These are phyloP conservation scores for Hymenoscyphus occultus DNA, from an alignment of 2,329 filamentous ascomycete species.

Conservation along the genomic window DNA sequence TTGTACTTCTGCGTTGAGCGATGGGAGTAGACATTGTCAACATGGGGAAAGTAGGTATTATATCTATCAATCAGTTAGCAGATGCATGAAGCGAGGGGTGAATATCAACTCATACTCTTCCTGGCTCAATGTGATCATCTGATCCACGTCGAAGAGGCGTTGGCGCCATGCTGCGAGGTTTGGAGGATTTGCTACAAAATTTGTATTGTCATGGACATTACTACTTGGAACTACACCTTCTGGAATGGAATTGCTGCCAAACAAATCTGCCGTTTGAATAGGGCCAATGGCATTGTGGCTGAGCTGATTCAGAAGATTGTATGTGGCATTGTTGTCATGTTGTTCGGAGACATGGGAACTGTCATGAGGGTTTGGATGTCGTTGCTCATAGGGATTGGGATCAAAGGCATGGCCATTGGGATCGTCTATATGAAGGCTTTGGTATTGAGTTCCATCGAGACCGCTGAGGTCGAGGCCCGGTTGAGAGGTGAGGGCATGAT, in stretches of 20 bases:
- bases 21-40: conserved; percentile 83
- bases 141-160: conserved; percentile 72
- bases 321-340: conserved; percentile 42
- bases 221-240: conserved; percentile 40
- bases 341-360: conserved; percentile 33
- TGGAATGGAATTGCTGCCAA: conserved; percentile 33
- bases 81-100: not conserved
- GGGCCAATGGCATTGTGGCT: conserved; percentile 36
- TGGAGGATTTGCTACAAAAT: conserved; percentile 63
- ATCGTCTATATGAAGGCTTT: conserved; percentile 38
- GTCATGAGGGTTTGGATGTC: conserved; percentile 34
- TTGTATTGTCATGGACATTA: conserved; percentile 52
- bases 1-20: conserved; percentile 79
- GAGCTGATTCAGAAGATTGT: conserved; percentile 44
- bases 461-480: conserved; percentile 40
- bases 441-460: conserved; percentile 40
- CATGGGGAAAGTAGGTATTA: conserved; percentile 76
- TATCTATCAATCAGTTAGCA: conserved; percentile 48
- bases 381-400: conserved; percentile 23
- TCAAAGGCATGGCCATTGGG: conserved; percentile 34
- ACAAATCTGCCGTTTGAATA: conserved; percentile 40
- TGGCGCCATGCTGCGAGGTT: conserved; percentile 67
- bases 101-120: conserved; percentile 56
- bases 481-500: conserved; percentile 38
- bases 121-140: conserved; percentile 67